Conservation (phyloP, 1,139 yeast genomes). For the Candida tropicalis region DNA sequence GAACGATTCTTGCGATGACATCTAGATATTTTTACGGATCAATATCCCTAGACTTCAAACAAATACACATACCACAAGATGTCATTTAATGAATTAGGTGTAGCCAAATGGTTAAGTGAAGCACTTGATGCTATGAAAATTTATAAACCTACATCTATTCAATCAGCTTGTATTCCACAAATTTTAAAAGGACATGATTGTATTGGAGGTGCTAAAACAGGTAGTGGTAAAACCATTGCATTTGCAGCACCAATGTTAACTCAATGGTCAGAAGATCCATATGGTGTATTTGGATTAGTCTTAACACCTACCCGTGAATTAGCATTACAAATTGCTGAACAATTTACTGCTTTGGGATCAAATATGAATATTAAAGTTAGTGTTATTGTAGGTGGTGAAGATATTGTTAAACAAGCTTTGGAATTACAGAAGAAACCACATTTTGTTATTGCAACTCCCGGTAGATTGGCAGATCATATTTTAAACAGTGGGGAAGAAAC, state of each 20-base stretch:
- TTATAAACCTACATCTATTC: slow-evolving; percentile 82
- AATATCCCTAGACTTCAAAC: background rate
- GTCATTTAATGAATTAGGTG: slow-evolving; percentile 68
- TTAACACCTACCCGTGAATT: slow-evolving; percentile 95
- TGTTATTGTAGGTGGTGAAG: slow-evolving; percentile 93
- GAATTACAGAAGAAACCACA: slow-evolving; percentile 85
- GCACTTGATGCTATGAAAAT: slow-evolving; percentile 83
- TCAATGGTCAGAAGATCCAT: slow-evolving; percentile 93
- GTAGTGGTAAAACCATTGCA: slow-evolving; percentile 97
- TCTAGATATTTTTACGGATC: background rate
- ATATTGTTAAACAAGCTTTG: slow-evolving; percentile 83
- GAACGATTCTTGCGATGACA: slow-evolving; percentile 1
- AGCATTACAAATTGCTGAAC: slow-evolving; percentile 96
- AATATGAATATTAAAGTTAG: slow-evolving; percentile 79
- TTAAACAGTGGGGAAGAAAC: slow-evolving; percentile 89
- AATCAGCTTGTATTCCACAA: slow-evolving; percentile 84
- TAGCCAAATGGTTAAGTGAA: slow-evolving; percentile 85
- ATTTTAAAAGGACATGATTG: slow-evolving; percentile 84
- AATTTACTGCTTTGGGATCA: slow-evolving; percentile 90
- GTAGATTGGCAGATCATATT: slow-evolving; percentile 92
- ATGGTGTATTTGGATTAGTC: slow-evolving; percentile 85
- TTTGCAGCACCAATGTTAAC: slow-evolving; percentile 96
- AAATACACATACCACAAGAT: slow-evolving; percentile 17
- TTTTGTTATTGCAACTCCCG: slow-evolving; percentile 96
- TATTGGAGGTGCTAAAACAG: slow-evolving; percentile 98